Percentiles rank a stretch among this genome's conserved stretches.
phyloP scores from a whole-genome alignment of 768 basidiomycete species.

The Fistulinella prunicolor region DNA sequence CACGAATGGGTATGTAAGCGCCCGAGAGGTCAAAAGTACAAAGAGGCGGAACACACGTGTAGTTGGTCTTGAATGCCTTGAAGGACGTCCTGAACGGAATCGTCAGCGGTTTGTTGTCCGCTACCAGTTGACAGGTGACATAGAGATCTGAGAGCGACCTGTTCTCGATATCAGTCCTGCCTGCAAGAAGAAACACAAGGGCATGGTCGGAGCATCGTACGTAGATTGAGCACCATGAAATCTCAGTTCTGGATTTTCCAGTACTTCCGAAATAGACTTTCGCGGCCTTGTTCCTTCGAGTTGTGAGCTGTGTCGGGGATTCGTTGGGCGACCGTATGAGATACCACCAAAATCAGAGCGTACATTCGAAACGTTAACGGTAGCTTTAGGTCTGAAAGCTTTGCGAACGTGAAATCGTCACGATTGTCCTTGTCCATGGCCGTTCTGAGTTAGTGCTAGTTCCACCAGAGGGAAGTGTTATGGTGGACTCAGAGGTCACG shows the following conservation, averaged over 20 bases:
- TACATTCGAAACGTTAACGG: constrained; percentile 88
- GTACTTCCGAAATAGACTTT: constrained; percentile 69
- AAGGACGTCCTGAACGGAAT: constrained; percentile 90
- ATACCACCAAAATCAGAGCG: constrained; percentile 12
- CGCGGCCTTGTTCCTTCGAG: constrained; percentile 80
- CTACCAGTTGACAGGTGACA: constrained; percentile 87
- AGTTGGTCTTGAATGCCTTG: constrained; percentile 84
- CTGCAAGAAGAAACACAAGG: constrained; percentile 7
- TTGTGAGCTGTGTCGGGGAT: constrained; percentile 56
- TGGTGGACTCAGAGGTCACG: too few relatives aligned
- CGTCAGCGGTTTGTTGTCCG: constrained; percentile 90
- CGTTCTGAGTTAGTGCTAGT: too few relatives aligned
- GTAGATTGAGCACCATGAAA: constrained; percentile 82
- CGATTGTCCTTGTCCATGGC: constrained; percentile 61
- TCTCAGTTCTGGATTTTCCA: constrained; percentile 78
- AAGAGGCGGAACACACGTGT: constrained; percentile 50
- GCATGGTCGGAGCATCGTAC: constrained; percentile 37
- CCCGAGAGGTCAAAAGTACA: not conserved
- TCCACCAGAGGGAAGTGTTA: too few relatives aligned
- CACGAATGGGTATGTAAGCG: not conserved
- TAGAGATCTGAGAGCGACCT: constrained; percentile 91
- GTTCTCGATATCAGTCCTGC: constrained; percentile 21
- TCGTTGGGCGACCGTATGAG: not conserved
- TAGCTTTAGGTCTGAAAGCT: constrained; percentile 82
- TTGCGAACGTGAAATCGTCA: constrained; percentile 92